Evolutionary conservation across 176 grass and related monocot genomes (phyloP).

Genomic region (Oryza coarctata): DNA sequence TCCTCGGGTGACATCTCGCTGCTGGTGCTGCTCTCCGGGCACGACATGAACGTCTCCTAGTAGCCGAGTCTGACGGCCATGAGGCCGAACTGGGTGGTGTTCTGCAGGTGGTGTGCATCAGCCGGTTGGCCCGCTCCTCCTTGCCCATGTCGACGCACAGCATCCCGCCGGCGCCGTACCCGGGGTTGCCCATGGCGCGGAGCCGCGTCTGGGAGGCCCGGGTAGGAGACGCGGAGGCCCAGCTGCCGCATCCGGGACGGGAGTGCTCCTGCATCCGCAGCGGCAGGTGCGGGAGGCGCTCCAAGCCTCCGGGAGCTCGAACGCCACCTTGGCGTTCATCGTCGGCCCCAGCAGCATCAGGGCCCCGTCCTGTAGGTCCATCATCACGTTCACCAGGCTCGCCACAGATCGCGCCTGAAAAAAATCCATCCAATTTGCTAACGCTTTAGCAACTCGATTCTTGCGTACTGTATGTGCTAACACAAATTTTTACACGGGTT

Average conservation of each 20-base stretch:
- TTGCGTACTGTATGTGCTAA: too few relatives aligned
- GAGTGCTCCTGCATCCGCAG: slow-evolving; percentile 97
- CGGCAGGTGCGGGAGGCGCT: slow-evolving; percentile 82
- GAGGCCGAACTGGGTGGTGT: slow-evolving; percentile 93
- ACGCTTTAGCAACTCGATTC: too few relatives aligned
- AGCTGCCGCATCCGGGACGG: slow-evolving; percentile 44
- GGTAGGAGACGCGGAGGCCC: slow-evolving; percentile 80
- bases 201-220: slow-evolving; percentile 65
- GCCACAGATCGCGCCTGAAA: slow-evolving; percentile 83
- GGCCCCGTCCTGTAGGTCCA: slow-evolving; percentile 83
- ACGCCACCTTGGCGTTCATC: slow-evolving; percentile 98
- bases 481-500: too few relatives aligned
- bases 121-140: slow-evolving; percentile 84
- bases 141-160: slow-evolving; percentile 93
- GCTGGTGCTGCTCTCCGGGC: slow-evolving; percentile 92
- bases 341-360: slow-evolving; percentile 90
- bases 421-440: background rate
- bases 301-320: slow-evolving; percentile 87
- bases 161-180: slow-evolving; percentile 86
- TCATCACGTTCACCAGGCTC: slow-evolving; percentile 89
- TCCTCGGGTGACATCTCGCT: slow-evolving; percentile 90
- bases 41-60: slow-evolving; percentile 98
- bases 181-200: slow-evolving; percentile 49
- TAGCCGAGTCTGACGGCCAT: slow-evolving; percentile 97
- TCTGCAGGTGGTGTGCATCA: slow-evolving; percentile 98